These are phyloP conservation scores for Suillus subalutaceus DNA, from an alignment of 768 basidiomycete species.

Conservation along the genomic window DNA sequence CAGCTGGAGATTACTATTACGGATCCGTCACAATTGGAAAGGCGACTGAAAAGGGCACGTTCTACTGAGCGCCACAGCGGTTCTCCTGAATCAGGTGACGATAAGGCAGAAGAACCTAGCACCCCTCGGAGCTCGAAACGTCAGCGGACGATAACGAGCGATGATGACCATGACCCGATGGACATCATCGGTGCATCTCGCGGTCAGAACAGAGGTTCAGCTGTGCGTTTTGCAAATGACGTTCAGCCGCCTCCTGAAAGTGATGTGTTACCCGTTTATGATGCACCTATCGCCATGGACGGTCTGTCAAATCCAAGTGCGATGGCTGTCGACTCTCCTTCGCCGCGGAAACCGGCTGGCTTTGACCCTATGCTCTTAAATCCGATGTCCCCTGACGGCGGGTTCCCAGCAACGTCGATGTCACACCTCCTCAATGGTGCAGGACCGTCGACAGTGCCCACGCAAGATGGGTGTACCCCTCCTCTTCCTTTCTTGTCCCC, in stretches of 20 bases:
- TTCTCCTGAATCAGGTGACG: slow-evolving; percentile 46
- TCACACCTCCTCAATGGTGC: slow-evolving; percentile 29
- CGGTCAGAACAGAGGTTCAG: slow-evolving; percentile 33
- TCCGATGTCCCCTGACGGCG: slow-evolving; percentile 42
- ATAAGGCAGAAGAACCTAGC: slow-evolving; percentile 43
- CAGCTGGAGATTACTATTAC: slow-evolving; percentile 73
- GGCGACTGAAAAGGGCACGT: slow-evolving; percentile 72
- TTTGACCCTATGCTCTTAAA: slow-evolving; percentile 60
- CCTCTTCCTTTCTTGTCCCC: background rate
- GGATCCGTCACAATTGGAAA: slow-evolving; percentile 75
- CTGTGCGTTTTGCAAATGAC: slow-evolving; percentile 56
- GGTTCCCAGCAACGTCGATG: slow-evolving; percentile 26
- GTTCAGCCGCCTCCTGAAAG: slow-evolving; percentile 15
- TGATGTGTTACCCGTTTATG: slow-evolving; percentile 1
- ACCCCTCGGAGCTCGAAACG: slow-evolving; percentile 55
- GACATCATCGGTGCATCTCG: slow-evolving; percentile 36
- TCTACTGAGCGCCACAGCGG: slow-evolving; percentile 57
- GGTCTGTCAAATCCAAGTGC: slow-evolving; percentile 19
- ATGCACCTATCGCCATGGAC: background rate
- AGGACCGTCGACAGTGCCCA: background rate
- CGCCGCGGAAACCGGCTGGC: slow-evolving; percentile 39
- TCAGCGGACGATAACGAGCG: slow-evolving; percentile 45
- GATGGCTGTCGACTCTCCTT: slow-evolving; percentile 43
- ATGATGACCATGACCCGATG: slow-evolving; percentile 53
- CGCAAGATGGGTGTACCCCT: background rate